phyloP scores from a whole-genome alignment of 2,329 filamentous ascomycete genomes.

The Fusarium sp. region DNA sequence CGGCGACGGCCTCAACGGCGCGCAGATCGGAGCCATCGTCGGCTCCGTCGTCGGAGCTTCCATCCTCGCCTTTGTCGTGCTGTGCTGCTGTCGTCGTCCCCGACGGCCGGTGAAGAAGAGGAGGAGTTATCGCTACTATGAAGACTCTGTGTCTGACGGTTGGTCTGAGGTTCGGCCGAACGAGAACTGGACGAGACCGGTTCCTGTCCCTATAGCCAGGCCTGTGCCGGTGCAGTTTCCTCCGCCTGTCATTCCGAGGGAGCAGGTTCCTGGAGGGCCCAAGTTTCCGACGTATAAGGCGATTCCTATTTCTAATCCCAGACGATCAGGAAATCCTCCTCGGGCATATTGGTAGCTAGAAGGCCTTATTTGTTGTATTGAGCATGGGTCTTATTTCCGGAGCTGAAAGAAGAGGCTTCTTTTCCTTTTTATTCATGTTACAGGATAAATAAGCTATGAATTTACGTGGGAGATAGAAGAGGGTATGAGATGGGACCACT shows the following conservation, averaged over 20 bases:
- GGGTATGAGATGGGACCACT: too few species aligned
- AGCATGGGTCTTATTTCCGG: too few species aligned
- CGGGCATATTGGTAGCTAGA: slow-evolving; percentile 11
- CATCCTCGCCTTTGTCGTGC: slow-evolving; percentile 49
- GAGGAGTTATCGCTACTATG: slow-evolving; percentile 23
- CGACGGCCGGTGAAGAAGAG: slow-evolving; percentile 4
- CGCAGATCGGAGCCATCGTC: slow-evolving; percentile 56
- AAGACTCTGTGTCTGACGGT: slow-evolving; percentile 26
- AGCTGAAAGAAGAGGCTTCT: too few species aligned
- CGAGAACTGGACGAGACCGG: slow-evolving; percentile 23
- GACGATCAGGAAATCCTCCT: slow-evolving; percentile 25
- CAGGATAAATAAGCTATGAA: too few species aligned
- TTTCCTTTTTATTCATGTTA: too few species aligned
- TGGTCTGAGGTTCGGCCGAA: slow-evolving; percentile 16
- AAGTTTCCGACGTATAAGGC: slow-evolving; percentile 50
- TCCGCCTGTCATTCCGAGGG: slow-evolving; percentile 34
- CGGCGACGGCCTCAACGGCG: slow-evolving; percentile 46
- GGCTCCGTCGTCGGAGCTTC: slow-evolving; percentile 54
- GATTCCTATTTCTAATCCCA: slow-evolving; percentile 50
- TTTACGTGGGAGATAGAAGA: too few species aligned
- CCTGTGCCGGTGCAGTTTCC: slow-evolving; percentile 31
- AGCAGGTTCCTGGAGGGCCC: slow-evolving; percentile 49
- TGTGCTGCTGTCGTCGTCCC: slow-evolving; percentile 47
- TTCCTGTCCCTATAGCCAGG: slow-evolving; percentile 7
- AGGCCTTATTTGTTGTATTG: not conserved